Conservation (phyloP, 179 eudicot genomes). For the Beta corolliflora region DNA sequence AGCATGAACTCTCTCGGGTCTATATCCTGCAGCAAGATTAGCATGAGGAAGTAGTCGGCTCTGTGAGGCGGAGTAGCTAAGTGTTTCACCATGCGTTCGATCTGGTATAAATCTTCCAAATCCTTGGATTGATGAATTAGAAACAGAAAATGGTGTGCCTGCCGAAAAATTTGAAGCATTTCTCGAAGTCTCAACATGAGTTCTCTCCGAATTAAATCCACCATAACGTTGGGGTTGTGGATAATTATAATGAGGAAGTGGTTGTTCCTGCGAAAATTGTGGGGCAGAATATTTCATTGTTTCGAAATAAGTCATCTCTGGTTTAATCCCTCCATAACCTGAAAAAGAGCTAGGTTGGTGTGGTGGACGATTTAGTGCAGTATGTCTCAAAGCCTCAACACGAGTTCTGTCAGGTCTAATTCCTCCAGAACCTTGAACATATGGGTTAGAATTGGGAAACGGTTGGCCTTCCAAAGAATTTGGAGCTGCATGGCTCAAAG, state of each 20-base stretch:
- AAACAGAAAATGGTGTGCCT: neutral
- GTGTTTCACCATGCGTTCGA: neutral
- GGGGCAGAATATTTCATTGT: neutral
- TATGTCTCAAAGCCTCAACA: constrained; percentile 6
- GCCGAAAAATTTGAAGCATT: neutral
- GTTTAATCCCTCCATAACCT: neutral
- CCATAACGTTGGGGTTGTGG: neutral
- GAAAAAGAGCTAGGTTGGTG: neutral
- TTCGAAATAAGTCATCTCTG: constrained; percentile 7
- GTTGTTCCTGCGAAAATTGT: neutral
- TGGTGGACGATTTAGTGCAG: neutral
- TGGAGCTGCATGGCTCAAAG: neutral
- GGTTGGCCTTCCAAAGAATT: neutral
- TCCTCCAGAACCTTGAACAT: constrained; percentile 6
- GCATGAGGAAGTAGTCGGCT: neutral
- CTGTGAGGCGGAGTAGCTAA: neutral
- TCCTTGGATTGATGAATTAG: constrained; percentile 3
- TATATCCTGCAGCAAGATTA: neutral
- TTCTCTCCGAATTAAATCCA: neutral
- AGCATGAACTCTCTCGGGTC: constrained; percentile 3
- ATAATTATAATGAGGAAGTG: neutral
- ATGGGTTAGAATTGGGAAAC: neutral
- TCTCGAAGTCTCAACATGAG: constrained; percentile 9
- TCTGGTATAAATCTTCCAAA: neutral
- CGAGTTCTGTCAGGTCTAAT: constrained; percentile 2